Conservation (phyloP, 2,329 filamentous ascomycete species). For the Pyrenophora tritici-repentis region DNA sequence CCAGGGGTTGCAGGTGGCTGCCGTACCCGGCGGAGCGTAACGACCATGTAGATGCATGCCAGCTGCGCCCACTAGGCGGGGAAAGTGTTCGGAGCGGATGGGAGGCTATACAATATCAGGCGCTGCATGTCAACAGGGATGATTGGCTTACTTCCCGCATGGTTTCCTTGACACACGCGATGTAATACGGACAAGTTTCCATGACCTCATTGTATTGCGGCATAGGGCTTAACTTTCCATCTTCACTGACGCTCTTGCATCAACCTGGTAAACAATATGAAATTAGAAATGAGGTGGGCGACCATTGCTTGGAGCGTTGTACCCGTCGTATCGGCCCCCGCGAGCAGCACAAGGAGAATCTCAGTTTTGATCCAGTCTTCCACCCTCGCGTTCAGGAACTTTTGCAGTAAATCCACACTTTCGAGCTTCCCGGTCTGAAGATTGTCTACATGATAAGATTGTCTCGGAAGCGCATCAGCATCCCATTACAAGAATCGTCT, state of each 20-base stretch:
- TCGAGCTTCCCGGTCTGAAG: constrained; percentile 54
- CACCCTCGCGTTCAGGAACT: constrained; percentile 48
- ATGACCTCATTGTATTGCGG: constrained; percentile 35
- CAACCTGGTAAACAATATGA: constrained; percentile 52
- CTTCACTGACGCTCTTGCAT: constrained; percentile 50
- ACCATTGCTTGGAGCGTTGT: constrained; percentile 58
- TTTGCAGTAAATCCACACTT: constrained; percentile 61
- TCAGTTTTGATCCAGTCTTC: constrained; percentile 58
- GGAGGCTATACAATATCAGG: constrained; percentile 44
- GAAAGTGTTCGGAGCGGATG: constrained; percentile 58
- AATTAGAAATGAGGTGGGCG: constrained; percentile 49
- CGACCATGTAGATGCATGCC: constrained; percentile 45
- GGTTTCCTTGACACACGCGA: constrained; percentile 57
- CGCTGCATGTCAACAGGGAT: neutral
- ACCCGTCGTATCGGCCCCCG: constrained; percentile 59
- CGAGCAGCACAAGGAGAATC: constrained; percentile 57
- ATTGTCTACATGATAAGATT: constrained; percentile 55
- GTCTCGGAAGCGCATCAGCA: constrained; percentile 63
- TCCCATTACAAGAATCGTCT: constrained; percentile 60
- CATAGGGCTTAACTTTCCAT: constrained; percentile 31
- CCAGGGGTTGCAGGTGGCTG: constrained; percentile 39
- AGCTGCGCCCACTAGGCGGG: constrained; percentile 48
- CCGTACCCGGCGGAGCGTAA: constrained; percentile 32
- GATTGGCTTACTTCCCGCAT: constrained; percentile 42
- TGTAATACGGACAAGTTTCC: constrained; percentile 52